Percentiles rank a stretch among this genome's conserved stretches.
These are phyloP conservation scores for Aquilaria malaccensis DNA, from an alignment of 345 rosid genomes.

Conservation along the genomic window DNA sequence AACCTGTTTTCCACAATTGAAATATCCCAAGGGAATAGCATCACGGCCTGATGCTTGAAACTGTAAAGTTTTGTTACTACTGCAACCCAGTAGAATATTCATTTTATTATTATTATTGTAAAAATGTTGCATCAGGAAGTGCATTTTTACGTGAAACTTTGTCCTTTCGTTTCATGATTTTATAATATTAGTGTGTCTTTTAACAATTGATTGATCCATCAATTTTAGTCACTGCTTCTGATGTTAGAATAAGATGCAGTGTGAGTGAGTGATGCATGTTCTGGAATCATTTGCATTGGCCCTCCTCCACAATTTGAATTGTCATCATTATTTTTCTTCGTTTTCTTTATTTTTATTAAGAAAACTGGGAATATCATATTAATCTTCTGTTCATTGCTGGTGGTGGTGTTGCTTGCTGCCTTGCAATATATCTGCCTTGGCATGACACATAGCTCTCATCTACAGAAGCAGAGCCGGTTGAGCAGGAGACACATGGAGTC, in stretches of 20 bases:
- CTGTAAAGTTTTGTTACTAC: constrained; percentile 25
- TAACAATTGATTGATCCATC: too few relatives aligned
- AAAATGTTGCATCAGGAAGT: too few relatives aligned
- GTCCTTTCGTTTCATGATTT: too few relatives aligned
- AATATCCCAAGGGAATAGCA: constrained; percentile 27
- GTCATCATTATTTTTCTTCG: constrained; percentile 5
- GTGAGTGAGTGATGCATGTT: too few relatives aligned
- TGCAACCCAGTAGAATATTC: constrained; percentile 26
- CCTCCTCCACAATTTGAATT: constrained; percentile 38
- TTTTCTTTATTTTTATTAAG: constrained; percentile 6
- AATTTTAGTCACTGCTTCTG: too few relatives aligned
- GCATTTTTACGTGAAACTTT: too few relatives aligned
- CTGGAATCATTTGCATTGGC: constrained; percentile 10
- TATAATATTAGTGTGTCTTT: too few relatives aligned
- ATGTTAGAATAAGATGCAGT: too few relatives aligned
- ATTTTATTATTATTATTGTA: too few relatives aligned
- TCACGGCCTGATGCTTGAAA: constrained; percentile 35
- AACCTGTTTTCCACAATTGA: constrained; percentile 13
- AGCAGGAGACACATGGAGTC: constrained; percentile 59
- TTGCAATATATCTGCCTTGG: too few relatives aligned
- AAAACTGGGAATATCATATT: background rate
- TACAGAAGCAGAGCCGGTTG: constrained; percentile 31
- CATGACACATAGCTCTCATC: constrained; percentile 43
- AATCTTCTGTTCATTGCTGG: constrained; percentile 24
- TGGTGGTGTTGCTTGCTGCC: background rate